Conservation (phyloP, 1,139 yeast genomes). For the Fermentozyma sake region DNA sequence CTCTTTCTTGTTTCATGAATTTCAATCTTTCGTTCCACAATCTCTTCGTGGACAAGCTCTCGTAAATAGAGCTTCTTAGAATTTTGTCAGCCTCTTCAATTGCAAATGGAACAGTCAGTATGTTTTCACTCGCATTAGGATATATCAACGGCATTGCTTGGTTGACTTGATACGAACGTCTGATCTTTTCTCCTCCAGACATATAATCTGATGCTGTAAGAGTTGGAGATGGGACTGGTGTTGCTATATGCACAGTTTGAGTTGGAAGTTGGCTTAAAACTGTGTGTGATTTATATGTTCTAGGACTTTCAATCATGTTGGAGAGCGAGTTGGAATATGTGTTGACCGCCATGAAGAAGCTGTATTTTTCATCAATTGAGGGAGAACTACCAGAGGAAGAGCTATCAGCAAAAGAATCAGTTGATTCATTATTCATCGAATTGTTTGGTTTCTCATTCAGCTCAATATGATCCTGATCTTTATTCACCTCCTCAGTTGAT, state of each 20-base stretch:
- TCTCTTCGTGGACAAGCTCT: slow-evolving; percentile 63
- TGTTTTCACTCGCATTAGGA: slow-evolving; percentile 35
- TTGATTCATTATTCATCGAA: background rate
- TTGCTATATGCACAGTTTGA: slow-evolving; percentile 72
- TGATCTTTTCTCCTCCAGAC: slow-evolving; percentile 59
- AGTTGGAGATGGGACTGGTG: slow-evolving; percentile 87
- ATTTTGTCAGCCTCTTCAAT: slow-evolving; percentile 69
- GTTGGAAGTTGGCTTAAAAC: slow-evolving; percentile 54
- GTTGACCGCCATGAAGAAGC: slow-evolving; percentile 39
- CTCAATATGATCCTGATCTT: too few species aligned
- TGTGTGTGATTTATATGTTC: slow-evolving; percentile 52
- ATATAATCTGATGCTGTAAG: slow-evolving; percentile 54
- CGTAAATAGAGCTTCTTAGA: slow-evolving; percentile 56
- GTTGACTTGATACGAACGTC: slow-evolving; percentile 74
- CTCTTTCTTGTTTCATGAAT: slow-evolving; percentile 77
- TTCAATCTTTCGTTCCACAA: slow-evolving; percentile 65
- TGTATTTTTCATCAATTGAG: slow-evolving; percentile 19
- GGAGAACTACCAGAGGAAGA: background rate
- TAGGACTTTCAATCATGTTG: slow-evolving; percentile 56
- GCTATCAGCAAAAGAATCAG: background rate
- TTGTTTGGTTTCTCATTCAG: too few species aligned
- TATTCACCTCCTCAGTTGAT: too few species aligned
- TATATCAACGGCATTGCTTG: slow-evolving; percentile 76
- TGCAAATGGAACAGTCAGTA: slow-evolving; percentile 55
- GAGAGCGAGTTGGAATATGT: slow-evolving; percentile 49